phyloP scores from a whole-genome alignment of 2,329 filamentous ascomycete species.

The Sordariomycetes sp. region DNA sequence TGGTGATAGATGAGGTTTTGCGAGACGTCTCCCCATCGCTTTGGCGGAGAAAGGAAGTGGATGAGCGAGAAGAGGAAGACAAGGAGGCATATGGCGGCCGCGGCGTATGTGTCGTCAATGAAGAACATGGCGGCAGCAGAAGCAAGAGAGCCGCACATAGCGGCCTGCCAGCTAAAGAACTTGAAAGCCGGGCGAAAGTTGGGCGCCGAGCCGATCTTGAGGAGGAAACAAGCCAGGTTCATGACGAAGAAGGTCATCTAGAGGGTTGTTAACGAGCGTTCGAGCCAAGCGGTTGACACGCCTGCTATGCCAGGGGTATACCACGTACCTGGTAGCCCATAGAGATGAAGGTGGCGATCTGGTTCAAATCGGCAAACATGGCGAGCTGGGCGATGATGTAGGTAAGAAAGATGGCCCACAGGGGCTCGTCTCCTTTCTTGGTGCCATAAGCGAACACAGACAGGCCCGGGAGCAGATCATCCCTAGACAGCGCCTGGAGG shows the following conservation, averaged over 20 bases:
- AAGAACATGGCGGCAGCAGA: conserved; percentile 83
- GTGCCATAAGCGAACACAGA: conserved; percentile 65
- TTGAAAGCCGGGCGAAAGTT: conserved; percentile 85
- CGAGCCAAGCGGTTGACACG: neutral
- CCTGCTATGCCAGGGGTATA: neutral
- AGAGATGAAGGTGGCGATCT: conserved; percentile 80
- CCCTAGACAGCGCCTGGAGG: conserved; percentile 70
- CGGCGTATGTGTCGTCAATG: conserved; percentile 72
- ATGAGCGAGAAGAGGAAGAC: conserved; percentile 74
- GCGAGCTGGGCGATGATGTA: conserved; percentile 68
- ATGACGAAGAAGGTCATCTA: conserved; percentile 84
- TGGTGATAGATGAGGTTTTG: conserved; percentile 81
- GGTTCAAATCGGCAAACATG: conserved; percentile 74
- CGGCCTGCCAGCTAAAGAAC: conserved; percentile 82
- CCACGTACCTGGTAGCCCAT: conserved; percentile 67
- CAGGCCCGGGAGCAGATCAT: conserved; percentile 68
- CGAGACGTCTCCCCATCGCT: conserved; percentile 83
- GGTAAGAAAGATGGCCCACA: conserved; percentile 65
- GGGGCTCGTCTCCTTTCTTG: conserved; percentile 60
- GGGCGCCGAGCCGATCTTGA: conserved; percentile 78
- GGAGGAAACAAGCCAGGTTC: conserved; percentile 75
- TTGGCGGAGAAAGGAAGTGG: conserved; percentile 76
- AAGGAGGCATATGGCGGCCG: conserved; percentile 61
- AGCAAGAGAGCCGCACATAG: conserved; percentile 60
- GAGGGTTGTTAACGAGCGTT: conserved; percentile 5